Evolutionary conservation across 169 alveolate genomes (phyloP).

Genomic region (Cryptosporidium sp.): DNA sequence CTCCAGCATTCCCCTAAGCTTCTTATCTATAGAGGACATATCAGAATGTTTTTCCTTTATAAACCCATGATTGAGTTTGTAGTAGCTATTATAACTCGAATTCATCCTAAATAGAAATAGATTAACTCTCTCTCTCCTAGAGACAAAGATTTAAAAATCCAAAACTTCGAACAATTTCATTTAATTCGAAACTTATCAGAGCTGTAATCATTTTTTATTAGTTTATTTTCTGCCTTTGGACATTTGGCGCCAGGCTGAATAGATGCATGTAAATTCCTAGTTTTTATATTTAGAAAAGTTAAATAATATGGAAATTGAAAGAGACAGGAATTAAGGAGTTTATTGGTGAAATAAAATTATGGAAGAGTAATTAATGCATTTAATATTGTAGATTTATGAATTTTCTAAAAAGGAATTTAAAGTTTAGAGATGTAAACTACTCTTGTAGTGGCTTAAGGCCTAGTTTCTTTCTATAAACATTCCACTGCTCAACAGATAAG

Average conservation of each 20-base stretch:
- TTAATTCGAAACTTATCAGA: background rate
- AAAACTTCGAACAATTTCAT: background rate
- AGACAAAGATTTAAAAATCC: background rate
- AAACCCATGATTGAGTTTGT: slow-evolving; percentile 38
- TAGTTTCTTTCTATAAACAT: slow-evolving; percentile 80
- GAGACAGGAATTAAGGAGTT: background rate
- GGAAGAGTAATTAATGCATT: background rate
- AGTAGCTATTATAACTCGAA: slow-evolving; percentile 2
- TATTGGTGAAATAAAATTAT: too few species aligned
- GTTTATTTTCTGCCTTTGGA: background rate
- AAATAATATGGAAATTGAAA: too few species aligned
- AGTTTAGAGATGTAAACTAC: background rate
- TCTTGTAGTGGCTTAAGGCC: slow-evolving; percentile 86
- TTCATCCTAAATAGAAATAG: background rate
- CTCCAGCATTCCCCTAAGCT: slow-evolving; percentile 41
- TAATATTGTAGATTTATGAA: too few species aligned
- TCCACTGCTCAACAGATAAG: slow-evolving; percentile 84
- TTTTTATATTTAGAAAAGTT: too few species aligned
- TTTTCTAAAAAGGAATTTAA: background rate
- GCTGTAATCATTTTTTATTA: too few species aligned
- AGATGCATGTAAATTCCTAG: background rate
- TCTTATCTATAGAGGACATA: slow-evolving; percentile 38
- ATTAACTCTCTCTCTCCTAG: background rate
- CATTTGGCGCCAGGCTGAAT: background rate
- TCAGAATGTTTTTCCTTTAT: slow-evolving; percentile 4